Conservation (phyloP, 1,139 yeast species). For the Pichia sp. region DNA sequence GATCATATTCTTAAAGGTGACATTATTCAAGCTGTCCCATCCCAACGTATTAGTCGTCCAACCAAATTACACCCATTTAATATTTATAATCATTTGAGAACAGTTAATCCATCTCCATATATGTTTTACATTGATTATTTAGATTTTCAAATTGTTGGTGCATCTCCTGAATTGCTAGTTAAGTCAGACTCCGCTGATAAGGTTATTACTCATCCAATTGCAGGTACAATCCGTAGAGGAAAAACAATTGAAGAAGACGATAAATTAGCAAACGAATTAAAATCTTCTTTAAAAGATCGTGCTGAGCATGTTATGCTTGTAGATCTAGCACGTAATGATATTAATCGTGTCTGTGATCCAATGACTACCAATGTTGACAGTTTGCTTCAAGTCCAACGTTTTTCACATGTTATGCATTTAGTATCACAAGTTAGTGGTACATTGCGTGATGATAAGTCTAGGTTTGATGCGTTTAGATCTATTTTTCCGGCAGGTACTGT, state of each 20-base stretch:
- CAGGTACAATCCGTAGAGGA: constrained; percentile 92
- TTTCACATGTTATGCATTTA: constrained; percentile 95
- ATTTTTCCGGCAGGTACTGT: constrained; percentile 99
- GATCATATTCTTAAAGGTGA: constrained; percentile 84
- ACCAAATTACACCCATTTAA: constrained; percentile 94
- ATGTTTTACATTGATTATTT: constrained; percentile 85
- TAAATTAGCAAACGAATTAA: constrained; percentile 62
- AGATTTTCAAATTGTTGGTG: constrained; percentile 93
- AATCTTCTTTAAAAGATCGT: constrained; percentile 80
- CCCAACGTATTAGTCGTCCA: constrained; percentile 92
- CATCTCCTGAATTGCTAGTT: constrained; percentile 90
- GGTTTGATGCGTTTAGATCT: constrained; percentile 95
- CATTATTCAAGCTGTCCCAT: constrained; percentile 95
- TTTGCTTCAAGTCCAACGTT: constrained; percentile 81
- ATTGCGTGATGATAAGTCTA: constrained; percentile 69
- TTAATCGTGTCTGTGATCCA: constrained; percentile 91
- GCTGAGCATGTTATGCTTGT: constrained; percentile 99
- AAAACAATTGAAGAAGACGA: constrained; percentile 89
- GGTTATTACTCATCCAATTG: constrained; percentile 91
- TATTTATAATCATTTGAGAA: constrained; percentile 85
- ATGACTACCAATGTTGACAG: constrained; percentile 78
- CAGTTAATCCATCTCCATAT: constrained; percentile 96
- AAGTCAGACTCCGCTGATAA: constrained; percentile 67
- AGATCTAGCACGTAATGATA: constrained; percentile 91
- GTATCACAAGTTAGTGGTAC: constrained; percentile 94